A percentile compares a stretch with the other conserved stretches of the same genome.
These are phyloP conservation scores for Metarhizium sp. DNA, from an alignment of 2,329 filamentous ascomycete genomes.

Conservation along the genomic window DNA sequence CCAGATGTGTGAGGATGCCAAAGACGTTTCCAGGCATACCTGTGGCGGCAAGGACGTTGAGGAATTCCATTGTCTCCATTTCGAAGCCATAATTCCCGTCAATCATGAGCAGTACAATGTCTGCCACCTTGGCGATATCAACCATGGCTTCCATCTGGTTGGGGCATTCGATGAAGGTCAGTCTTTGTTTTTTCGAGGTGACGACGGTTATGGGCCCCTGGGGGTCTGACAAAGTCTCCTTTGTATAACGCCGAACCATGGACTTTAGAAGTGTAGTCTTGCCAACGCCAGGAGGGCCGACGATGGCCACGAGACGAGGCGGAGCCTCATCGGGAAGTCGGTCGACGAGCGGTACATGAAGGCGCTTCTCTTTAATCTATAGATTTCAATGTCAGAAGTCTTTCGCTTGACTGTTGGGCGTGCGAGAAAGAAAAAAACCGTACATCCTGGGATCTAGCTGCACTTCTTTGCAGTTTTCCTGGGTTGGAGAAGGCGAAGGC, in stretches of 20 bases:
- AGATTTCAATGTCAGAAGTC: neutral
- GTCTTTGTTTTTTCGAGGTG: constrained; percentile 86
- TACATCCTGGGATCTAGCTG: constrained; percentile 64
- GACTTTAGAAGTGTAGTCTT: constrained; percentile 96
- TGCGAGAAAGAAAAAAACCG: constrained; percentile 8
- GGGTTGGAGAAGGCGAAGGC: constrained; percentile 80
- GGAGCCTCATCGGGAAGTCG: constrained; percentile 91
- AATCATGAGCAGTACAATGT: constrained; percentile 96
- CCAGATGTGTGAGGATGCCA: constrained; percentile 90
- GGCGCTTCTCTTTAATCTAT: constrained; percentile 85
- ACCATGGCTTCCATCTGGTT: constrained; percentile 95
- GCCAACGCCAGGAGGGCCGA: constrained; percentile 88
- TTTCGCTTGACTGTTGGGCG: neutral
- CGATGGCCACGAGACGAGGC: constrained; percentile 84
- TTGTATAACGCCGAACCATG: constrained; percentile 85
- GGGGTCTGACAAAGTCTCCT: constrained; percentile 84
- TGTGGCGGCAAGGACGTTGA: constrained; percentile 85
- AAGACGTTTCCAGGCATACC: constrained; percentile 99
- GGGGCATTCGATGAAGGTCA: constrained; percentile 96
- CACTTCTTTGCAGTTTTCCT: constrained; percentile 68
- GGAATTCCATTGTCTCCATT: constrained; percentile 99
- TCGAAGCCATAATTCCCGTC: constrained; percentile 98
- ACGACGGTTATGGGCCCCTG: constrained; percentile 92
- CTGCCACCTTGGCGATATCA: constrained; percentile 91
- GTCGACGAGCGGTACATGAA: constrained; percentile 95